Evolutionary conservation across 257 asterid species (phyloP).

Genomic region (Solanum etuberosum): DNA sequence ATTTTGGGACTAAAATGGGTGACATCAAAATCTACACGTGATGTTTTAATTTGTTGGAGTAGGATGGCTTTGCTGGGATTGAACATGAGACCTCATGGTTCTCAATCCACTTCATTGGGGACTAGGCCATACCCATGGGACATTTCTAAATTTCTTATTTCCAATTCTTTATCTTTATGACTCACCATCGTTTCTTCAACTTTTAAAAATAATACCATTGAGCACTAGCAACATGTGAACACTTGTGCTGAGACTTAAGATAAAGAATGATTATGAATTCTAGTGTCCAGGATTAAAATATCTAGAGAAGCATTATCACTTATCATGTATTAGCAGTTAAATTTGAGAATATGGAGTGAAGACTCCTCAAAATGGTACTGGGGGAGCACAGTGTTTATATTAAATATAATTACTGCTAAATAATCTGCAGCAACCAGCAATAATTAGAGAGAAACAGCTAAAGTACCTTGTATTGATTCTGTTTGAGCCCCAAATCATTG

Average conservation of each 20-base stretch:
- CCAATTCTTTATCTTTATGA: too few species aligned
- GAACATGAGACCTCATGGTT: too few species aligned
- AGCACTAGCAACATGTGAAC: background rate
- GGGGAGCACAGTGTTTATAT: background rate
- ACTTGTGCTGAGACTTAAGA: background rate
- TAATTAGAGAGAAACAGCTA: background rate
- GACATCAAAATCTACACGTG: too few species aligned
- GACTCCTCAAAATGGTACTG: background rate
- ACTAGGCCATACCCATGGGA: too few species aligned
- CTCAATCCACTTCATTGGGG: too few species aligned
- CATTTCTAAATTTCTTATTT: too few species aligned
- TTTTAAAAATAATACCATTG: too few species aligned
- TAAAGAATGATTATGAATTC: background rate
- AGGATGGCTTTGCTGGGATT: too few species aligned
- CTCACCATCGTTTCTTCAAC: too few species aligned
- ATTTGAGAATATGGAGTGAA: background rate
- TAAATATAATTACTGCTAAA: background rate
- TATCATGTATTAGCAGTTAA: background rate
- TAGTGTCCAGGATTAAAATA: background rate
- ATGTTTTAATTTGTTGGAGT: too few species aligned
- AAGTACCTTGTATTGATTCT: constrained; percentile 63
- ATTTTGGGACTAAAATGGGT: too few species aligned
- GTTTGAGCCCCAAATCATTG: constrained; percentile 39
- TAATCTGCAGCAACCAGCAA: background rate
- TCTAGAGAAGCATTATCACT: background rate